Percentiles rank a stretch among this genome's conserved stretches.
Conservation (phyloP, 805 yeast species). For the Starmerella gropengiesseri region DNA sequence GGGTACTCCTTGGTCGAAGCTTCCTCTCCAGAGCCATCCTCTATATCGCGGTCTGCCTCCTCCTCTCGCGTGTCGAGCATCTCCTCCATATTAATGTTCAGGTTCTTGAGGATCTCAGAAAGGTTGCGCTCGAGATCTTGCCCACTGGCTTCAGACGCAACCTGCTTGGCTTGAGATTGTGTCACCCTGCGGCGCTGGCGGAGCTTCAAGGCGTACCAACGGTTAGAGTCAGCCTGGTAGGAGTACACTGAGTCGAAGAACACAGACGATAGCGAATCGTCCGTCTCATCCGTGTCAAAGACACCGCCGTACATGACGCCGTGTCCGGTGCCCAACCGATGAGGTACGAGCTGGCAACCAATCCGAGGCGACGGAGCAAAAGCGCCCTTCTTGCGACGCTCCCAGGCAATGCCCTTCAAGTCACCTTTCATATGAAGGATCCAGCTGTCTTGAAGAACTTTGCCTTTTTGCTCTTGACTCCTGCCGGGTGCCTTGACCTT, state of each 20-base stretch:
- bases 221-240: conserved; percentile 72
- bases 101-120: conserved; percentile 34
- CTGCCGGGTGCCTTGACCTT: conserved; percentile 61
- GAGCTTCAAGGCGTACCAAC: conserved; percentile 71
- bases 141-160: conserved; percentile 37
- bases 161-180: conserved; percentile 35
- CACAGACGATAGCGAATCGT: conserved; percentile 74
- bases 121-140: conserved; percentile 74
- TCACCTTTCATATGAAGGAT: conserved; percentile 75
- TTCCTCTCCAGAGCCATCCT: conserved; percentile 31
- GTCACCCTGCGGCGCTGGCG: conserved; percentile 39
- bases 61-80: conserved; percentile 23
- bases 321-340: conserved; percentile 54
- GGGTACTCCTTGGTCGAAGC: conserved; percentile 41
- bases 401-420: conserved; percentile 68
- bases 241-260: conserved; percentile 74
- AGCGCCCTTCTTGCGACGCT: conserved; percentile 79
- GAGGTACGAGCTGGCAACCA: conserved; percentile 84
- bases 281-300: conserved; percentile 88
- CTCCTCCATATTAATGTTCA: conserved; percentile 26
- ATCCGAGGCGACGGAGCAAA: conserved; percentile 86
- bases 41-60: conserved; percentile 36
- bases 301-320: conserved; percentile 95
- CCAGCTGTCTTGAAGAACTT: conserved; percentile 81
- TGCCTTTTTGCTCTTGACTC: conserved; percentile 75